A percentile compares a stretch with the other conserved stretches of the same genome.
phyloP scores from a whole-genome alignment of 2,329 filamentous ascomycete species.

The Trichoderma lentiforme region DNA sequence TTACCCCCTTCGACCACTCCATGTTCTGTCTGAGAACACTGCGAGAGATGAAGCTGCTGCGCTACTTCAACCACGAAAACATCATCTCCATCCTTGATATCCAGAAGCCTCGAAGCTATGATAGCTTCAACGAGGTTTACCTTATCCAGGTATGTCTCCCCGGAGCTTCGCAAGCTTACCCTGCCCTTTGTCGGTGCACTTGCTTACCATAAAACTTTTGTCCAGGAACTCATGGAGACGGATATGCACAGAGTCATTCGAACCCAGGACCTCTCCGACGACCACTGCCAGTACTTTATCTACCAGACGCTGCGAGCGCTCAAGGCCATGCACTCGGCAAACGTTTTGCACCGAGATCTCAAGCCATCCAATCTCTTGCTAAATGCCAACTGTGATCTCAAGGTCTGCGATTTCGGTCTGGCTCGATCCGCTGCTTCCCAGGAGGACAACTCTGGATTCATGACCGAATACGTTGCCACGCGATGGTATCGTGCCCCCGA shows the following conservation, averaged over 20 bases:
- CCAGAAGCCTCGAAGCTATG: conserved; percentile 94
- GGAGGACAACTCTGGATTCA: conserved; percentile 99
- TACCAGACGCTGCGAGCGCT: conserved; percentile 97
- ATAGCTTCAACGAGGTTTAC: conserved; percentile 96
- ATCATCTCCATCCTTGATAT: conserved; percentile 99
- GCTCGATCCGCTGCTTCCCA: conserved; percentile 93
- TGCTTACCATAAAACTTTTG: not conserved
- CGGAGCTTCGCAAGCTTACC: not conserved
- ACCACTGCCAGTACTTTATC: conserved; percentile 99
- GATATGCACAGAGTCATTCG: conserved; percentile 99
- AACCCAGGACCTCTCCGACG: conserved; percentile 96
- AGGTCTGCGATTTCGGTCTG: conserved; percentile 97
- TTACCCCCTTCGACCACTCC: conserved; percentile 97
- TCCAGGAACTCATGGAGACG: conserved; percentile 95
- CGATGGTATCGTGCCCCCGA: conserved; percentile 98
- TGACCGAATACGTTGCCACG: conserved; percentile 99
- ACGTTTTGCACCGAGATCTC: conserved; percentile 93
- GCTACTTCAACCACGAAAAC: conserved; percentile 99
- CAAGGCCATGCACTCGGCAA: conserved; percentile 99
- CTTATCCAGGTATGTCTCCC: conserved; percentile 78
- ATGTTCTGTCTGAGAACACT: conserved; percentile 97
- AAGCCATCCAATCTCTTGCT: conserved; percentile 96
- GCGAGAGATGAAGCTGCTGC: conserved; percentile 97
- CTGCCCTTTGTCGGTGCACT: not conserved
- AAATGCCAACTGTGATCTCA: conserved; percentile 98